Evolutionary conservation across 208 protist species (phyloP).

Genomic region (Novymonas esmeraldas): DNA sequence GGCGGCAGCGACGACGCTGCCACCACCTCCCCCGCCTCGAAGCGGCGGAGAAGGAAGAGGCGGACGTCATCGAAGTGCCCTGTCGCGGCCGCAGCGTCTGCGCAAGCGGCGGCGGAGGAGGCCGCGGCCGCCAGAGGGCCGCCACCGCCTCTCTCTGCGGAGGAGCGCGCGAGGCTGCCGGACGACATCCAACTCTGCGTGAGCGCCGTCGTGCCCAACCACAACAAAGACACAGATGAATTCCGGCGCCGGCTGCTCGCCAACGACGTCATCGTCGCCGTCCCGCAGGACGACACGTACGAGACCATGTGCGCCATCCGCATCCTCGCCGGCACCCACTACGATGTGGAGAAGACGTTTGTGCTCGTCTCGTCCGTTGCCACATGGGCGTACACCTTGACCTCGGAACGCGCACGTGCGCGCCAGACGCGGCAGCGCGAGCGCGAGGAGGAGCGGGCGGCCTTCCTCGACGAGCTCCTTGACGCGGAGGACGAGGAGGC

Average conservation of each 20-base stretch:
- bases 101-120: too few relatives aligned
- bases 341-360: constrained; percentile 93
- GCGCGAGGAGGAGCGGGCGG: constrained; percentile 46
- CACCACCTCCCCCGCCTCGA: not conserved
- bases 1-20: too few relatives aligned
- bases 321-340: constrained; percentile 77
- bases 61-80: too few relatives aligned
- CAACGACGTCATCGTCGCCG: constrained; percentile 87
- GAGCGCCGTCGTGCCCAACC: constrained; percentile 57
- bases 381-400: constrained; percentile 84
- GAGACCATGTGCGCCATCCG: constrained; percentile 87
- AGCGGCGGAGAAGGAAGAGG: too few relatives aligned
- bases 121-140: not conserved
- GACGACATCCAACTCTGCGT: constrained; percentile 47
- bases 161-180: constrained; percentile 32
- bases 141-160: constrained; percentile 1
- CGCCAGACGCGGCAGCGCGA: constrained; percentile 37
- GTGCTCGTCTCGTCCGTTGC: constrained; percentile 88
- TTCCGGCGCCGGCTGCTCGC: constrained; percentile 70
- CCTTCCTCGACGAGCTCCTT: constrained; percentile 40
- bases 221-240: constrained; percentile 64
- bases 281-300: constrained; percentile 78
- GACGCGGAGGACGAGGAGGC: constrained; percentile 39
- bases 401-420: constrained; percentile 48
- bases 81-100: too few relatives aligned